These are phyloP conservation scores for Boeremia lycopersici DNA, from an alignment of 2,329 filamentous ascomycete species.

Conservation along the genomic window DNA sequence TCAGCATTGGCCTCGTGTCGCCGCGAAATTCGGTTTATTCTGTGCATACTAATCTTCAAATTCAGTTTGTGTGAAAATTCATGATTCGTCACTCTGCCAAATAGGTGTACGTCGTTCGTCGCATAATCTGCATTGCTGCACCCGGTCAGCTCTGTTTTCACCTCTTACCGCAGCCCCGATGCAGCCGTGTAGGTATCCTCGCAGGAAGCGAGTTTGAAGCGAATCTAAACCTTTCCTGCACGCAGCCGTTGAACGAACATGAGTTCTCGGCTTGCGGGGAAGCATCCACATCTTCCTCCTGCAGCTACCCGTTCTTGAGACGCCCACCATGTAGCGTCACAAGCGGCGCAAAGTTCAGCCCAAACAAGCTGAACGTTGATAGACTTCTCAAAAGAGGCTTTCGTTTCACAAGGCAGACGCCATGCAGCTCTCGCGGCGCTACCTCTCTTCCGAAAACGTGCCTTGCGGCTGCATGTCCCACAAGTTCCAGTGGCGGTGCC, in stretches of 20 bases:
- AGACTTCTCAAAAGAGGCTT: constrained; percentile 7
- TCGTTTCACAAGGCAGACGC: constrained; percentile 15
- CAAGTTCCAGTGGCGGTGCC: constrained; percentile 8
- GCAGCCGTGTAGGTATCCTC: constrained; percentile 24
- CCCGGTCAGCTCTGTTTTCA: constrained; percentile 20
- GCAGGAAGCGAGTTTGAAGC: constrained; percentile 2
- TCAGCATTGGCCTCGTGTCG: not conserved
- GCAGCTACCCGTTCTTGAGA: constrained; percentile 6
- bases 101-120: constrained; percentile 21
- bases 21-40: not conserved
- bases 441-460: constrained; percentile 20
- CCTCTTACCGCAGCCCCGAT: constrained; percentile 21
- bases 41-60: not conserved
- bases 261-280: constrained; percentile 15
- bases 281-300: constrained; percentile 5
- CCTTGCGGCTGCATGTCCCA: constrained; percentile 21
- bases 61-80: not conserved
- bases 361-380: not conserved
- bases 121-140: constrained; percentile 23
- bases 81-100: constrained; percentile 12
- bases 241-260: constrained; percentile 16
- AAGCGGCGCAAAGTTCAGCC: constrained; percentile 6
- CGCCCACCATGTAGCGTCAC: constrained; percentile 1
- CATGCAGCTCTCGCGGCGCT: constrained; percentile 11
- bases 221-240: constrained; percentile 1